Conservation (phyloP, 2,329 filamentous ascomycete species). For the Talaromyces sp. region DNA sequence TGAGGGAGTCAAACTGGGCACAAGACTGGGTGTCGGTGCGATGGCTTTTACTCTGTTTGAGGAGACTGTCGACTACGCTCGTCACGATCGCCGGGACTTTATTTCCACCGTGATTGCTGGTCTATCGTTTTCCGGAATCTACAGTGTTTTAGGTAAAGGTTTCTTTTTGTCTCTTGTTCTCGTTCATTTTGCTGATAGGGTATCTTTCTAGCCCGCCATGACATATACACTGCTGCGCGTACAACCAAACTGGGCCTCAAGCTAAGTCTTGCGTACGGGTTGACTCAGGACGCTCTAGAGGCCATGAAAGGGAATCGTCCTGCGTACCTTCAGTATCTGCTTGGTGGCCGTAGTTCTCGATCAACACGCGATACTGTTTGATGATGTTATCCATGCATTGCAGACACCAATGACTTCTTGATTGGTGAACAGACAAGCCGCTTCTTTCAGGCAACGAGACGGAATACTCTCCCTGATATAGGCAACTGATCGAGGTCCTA, state of each 20-base stretch:
- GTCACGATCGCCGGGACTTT: conserved; percentile 61
- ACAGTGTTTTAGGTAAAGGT: conserved; percentile 75
- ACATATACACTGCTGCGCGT: conserved; percentile 66
- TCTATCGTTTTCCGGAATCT: conserved; percentile 75
- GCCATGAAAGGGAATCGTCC: conserved; percentile 65
- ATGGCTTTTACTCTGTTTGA: conserved; percentile 75
- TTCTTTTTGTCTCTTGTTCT: neutral
- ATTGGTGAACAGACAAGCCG: neutral
- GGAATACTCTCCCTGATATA: neutral
- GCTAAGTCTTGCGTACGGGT: conserved; percentile 73
- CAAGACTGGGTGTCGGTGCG: conserved; percentile 65
- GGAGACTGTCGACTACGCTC: conserved; percentile 70
- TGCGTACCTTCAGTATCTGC: conserved; percentile 54
- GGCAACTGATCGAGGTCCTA: neutral
- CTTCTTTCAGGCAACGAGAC: neutral
- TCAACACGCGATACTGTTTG: neutral
- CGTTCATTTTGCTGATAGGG: conserved; percentile 4
- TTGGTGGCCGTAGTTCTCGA: conserved; percentile 1
- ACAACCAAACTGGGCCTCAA: conserved; percentile 76
- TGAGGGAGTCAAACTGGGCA: conserved; percentile 72
- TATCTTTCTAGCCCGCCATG: conserved; percentile 62
- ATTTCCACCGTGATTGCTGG: conserved; percentile 77
- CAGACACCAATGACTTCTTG: neutral
- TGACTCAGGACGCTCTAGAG: conserved; percentile 70
- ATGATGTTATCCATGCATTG: neutral